Conservation (phyloP, 78 protist genomes). For the Polysphondylium violaceum region DNA sequence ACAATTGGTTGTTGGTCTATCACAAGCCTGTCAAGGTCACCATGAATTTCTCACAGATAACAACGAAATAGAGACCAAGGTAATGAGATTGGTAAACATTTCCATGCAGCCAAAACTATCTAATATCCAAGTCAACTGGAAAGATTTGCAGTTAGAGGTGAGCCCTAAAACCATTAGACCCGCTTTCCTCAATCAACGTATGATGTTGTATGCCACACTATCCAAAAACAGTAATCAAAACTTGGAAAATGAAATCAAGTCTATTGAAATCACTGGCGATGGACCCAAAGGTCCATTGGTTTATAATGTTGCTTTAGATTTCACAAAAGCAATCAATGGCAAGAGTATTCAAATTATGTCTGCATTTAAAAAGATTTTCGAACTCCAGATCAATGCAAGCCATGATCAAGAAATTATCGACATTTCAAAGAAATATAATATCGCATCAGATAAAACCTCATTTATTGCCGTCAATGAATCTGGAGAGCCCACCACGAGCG, state of each 20-base stretch:
- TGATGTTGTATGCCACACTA: slow-evolving; percentile 35
- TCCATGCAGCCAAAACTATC: slow-evolving; percentile 59
- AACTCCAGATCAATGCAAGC: background rate
- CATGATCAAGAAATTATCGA: slow-evolving; percentile 21
- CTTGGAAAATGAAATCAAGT: no score
- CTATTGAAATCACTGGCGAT: slow-evolving; percentile 4
- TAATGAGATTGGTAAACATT: slow-evolving; percentile 28
- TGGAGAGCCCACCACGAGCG: background rate
- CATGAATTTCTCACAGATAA: slow-evolving; percentile 26
- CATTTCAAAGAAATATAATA: slow-evolving; percentile 15
- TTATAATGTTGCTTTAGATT: background rate
- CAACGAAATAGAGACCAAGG: slow-evolving; percentile 19
- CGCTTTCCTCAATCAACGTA: slow-evolving; percentile 18
- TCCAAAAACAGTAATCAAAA: no score
- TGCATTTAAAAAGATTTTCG: slow-evolving; percentile 21
- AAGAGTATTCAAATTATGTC: slow-evolving; percentile 27
- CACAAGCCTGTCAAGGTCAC: slow-evolving; percentile 59
- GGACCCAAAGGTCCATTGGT: slow-evolving; percentile 38
- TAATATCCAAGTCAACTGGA: slow-evolving; percentile 47
- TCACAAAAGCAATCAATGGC: background rate
- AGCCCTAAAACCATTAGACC: slow-evolving; percentile 46
- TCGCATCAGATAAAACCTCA: slow-evolving; percentile 58
- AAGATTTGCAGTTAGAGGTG: background rate
- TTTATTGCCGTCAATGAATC: slow-evolving; percentile 30
- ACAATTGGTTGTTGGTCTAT: slow-evolving; percentile 62